Evolutionary conservation across 2,329 filamentous ascomycete species (phyloP).

Genomic region (Fusarium sp.): DNA sequence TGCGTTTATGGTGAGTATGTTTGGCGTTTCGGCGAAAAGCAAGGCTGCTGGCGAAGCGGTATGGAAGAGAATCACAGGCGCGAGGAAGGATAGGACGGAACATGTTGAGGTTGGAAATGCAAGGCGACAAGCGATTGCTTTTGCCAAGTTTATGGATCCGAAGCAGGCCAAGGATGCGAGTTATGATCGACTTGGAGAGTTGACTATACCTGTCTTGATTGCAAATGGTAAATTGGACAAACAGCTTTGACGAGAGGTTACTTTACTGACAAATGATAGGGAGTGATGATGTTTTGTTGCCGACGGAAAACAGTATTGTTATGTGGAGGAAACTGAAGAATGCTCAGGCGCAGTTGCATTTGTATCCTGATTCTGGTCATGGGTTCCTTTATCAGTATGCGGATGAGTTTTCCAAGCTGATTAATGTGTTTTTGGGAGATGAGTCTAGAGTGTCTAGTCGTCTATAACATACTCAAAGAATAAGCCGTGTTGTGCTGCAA

Average conservation of each 20-base stretch:
- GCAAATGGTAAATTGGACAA: conserved; percentile 50
- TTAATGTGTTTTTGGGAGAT: conserved; percentile 49
- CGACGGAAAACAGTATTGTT: conserved; percentile 53
- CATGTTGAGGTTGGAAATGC: conserved; percentile 45
- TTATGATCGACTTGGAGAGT: conserved; percentile 49
- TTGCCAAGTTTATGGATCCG: conserved; percentile 52
- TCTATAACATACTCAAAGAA: conserved; percentile 10
- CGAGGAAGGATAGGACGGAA: conserved; percentile 41
- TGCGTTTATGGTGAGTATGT: conserved; percentile 51
- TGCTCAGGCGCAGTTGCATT: conserved; percentile 47
- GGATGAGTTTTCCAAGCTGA: conserved; percentile 45
- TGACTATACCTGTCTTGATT: conserved; percentile 52
- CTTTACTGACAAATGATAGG: not conserved
- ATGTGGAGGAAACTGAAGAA: conserved; percentile 52
- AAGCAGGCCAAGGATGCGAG: conserved; percentile 48
- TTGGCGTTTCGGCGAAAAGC: conserved; percentile 48
- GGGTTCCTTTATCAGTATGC: conserved; percentile 53
- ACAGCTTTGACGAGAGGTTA: not conserved
- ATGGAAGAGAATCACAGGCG: conserved; percentile 51
- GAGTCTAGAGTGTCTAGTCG: conserved; percentile 25
- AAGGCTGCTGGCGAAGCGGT: conserved; percentile 48
- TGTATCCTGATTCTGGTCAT: conserved; percentile 52
- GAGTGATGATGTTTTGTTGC: conserved; percentile 50
- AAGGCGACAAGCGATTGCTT: conserved; percentile 48
- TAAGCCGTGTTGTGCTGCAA: not conserved